Percentiles rank a stretch among this genome's conserved stretches.
Evolutionary conservation across 108 stramenopile genomes (phyloP).

Genomic region (Stephanodiscus triporus): DNA sequence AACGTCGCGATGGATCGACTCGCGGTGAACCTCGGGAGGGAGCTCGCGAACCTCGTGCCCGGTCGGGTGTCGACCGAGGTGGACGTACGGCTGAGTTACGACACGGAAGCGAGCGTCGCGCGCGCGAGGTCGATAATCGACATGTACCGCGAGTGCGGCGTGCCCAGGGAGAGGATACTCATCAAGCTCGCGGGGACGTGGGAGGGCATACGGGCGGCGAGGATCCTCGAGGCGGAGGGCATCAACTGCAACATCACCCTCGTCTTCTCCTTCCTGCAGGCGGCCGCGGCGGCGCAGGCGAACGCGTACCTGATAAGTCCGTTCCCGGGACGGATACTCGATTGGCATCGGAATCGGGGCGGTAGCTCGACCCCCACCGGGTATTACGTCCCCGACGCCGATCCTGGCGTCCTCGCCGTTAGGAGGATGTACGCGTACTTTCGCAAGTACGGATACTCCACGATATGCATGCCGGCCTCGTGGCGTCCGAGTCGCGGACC

Average conservation of each 20-base stretch:
- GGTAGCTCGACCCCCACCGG: constrained; percentile 19
- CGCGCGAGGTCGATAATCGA: constrained; percentile 89
- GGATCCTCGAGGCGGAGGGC: constrained; percentile 87
- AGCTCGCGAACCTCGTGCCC: constrained; percentile 83
- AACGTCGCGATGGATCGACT: constrained; percentile 91
- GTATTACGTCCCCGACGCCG: constrained; percentile 74
- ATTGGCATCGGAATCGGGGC: constrained; percentile 91
- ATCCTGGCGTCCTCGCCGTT: constrained; percentile 92
- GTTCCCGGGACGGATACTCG: constrained; percentile 96
- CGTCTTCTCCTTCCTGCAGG: constrained; percentile 94
- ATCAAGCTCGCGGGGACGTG: constrained; percentile 99
- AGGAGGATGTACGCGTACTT: constrained; percentile 92
- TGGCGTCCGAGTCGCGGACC: constrained; percentile 90
- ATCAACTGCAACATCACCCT: constrained; percentile 97
- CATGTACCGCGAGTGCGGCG: constrained; percentile 90
- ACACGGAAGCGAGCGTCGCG: constrained; percentile 84
- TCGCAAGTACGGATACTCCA: constrained; percentile 78
- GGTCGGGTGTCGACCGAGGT: constrained; percentile 98
- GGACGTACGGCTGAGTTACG: constrained; percentile 93
- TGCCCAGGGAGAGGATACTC: constrained; percentile 81
- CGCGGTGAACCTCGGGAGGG: constrained; percentile 93
- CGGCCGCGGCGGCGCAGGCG: constrained; percentile 94
- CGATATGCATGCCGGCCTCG: constrained; percentile 97
- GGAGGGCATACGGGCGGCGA: constrained; percentile 97
- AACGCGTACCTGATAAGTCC: constrained; percentile 95